Evolutionary conservation across 306 rosid species (phyloP).

Genomic region (Citrullus colocynthis): DNA sequence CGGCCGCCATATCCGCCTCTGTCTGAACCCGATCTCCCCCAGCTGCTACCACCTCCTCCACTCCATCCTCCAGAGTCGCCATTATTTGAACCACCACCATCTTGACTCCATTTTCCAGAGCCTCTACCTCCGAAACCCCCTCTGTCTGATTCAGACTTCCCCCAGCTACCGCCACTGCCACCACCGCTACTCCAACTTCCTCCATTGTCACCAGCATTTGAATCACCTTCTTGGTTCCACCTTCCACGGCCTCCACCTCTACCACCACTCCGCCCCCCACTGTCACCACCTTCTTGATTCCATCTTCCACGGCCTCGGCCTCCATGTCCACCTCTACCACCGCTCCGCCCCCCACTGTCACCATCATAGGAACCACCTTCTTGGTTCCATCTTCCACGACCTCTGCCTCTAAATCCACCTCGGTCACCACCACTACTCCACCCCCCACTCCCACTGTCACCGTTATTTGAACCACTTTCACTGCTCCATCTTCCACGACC

Average conservation of each 20-base stretch:
- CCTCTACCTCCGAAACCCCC: constrained; percentile 53
- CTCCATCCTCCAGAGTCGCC: constrained; percentile 3
- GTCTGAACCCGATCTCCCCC: too few relatives aligned
- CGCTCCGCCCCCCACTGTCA: constrained; percentile 22
- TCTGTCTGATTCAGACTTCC: constrained; percentile 11
- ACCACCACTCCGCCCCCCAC: constrained; percentile 28
- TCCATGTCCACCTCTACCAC: constrained; percentile 11
- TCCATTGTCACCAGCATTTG: constrained; percentile 11
- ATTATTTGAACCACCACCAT: constrained; percentile 45
- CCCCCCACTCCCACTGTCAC: constrained; percentile 22
- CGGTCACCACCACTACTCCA: constrained; percentile 12
- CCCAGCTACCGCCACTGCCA: background rate
- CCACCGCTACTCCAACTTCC: constrained; percentile 29
- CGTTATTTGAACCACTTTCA: constrained; percentile 38
- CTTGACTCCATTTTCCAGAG: constrained; percentile 49
- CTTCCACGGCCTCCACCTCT: constrained; percentile 48
- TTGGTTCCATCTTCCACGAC: constrained; percentile 53
- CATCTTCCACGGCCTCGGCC: constrained; percentile 47
- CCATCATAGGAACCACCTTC: constrained; percentile 21
- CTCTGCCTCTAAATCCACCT: constrained; percentile 45
- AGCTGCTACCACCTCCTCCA: background rate
- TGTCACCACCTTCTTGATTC: constrained; percentile 32
- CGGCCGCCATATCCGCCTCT: constrained; percentile 43
- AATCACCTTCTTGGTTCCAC: constrained; percentile 42
- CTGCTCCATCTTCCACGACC: constrained; percentile 63